These are phyloP conservation scores for Pseudogymnoascus sp. DNA, from an alignment of 2,329 filamentous ascomycete genomes.

Conservation along the genomic window DNA sequence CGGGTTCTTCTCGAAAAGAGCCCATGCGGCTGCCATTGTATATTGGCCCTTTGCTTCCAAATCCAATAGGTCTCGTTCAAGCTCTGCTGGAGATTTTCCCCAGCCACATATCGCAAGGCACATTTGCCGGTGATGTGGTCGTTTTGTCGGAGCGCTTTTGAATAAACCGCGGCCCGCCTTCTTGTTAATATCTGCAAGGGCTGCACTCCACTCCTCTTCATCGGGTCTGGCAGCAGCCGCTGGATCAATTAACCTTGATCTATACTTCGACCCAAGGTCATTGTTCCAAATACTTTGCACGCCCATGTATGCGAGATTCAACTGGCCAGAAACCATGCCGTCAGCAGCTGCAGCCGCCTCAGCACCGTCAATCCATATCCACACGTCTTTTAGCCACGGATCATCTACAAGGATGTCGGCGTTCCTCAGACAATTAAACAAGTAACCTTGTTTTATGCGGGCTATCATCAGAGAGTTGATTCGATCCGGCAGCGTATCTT, in stretches of 20 bases:
- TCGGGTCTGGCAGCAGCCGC: constrained; percentile 14
- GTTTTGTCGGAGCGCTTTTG: constrained; percentile 55
- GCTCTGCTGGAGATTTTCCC: constrained; percentile 48
- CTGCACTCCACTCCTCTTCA: constrained; percentile 47
- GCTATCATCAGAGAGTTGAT: constrained; percentile 49
- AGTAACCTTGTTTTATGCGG: constrained; percentile 54
- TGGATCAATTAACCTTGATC: constrained; percentile 36
- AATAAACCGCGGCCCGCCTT: constrained; percentile 56
- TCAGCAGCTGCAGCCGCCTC: constrained; percentile 57
- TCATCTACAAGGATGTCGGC: constrained; percentile 62
- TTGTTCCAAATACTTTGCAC: constrained; percentile 67
- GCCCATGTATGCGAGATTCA: constrained; percentile 72
- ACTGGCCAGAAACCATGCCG: constrained; percentile 60
- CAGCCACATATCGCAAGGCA: constrained; percentile 70
- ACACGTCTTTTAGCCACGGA: constrained; percentile 69
- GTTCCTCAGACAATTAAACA: constrained; percentile 60
- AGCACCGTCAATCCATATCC: constrained; percentile 65
- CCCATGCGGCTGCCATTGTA: constrained; percentile 70
- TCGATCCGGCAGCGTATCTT: constrained; percentile 38
- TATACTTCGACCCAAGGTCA: constrained; percentile 47
- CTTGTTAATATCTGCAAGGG: constrained; percentile 57
- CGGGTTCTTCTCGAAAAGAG: constrained; percentile 65
- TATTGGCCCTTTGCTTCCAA: constrained; percentile 45
- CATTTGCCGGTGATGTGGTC: constrained; percentile 64
- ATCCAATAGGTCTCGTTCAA: constrained; percentile 38